Conservation (phyloP, 225 moss, liverwort and hornwort genomes). For the Thuidium tamariscinum region DNA sequence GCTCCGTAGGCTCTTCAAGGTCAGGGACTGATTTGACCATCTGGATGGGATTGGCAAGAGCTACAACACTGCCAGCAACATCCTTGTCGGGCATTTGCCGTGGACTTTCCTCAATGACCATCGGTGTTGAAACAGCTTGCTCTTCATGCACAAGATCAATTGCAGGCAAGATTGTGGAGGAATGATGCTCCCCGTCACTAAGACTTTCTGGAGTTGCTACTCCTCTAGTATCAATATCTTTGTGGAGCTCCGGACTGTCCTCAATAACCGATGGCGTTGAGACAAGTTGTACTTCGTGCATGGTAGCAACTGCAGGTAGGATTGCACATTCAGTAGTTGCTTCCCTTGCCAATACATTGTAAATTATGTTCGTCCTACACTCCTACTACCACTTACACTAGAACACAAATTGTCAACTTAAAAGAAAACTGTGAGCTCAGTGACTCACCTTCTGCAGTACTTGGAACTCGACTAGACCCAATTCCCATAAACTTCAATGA, state of each 20-base stretch:
- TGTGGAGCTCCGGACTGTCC: background rate
- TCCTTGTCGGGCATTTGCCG: background rate
- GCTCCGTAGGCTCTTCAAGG: background rate
- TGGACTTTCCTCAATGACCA: background rate
- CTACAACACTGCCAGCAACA: background rate
- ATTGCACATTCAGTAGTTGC: too few species aligned
- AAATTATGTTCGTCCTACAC: background rate
- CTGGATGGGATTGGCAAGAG: background rate
- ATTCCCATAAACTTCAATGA: background rate
- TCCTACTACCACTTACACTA: background rate
- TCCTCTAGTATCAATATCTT: background rate
- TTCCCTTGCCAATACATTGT: too few species aligned
- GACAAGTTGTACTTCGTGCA: background rate
- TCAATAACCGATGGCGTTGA: background rate
- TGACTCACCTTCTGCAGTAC: background rate
- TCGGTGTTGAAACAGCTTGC: background rate
- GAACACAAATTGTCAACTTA: rapidly evolving
- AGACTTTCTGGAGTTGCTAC: too few species aligned
- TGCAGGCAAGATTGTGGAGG: background rate
- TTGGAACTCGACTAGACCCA: background rate
- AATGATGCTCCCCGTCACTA: background rate
- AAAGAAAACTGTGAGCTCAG: background rate
- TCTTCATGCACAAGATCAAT: background rate
- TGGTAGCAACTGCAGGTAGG: background rate
- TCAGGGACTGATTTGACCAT: background rate